A percentile compares a stretch with the other conserved stretches of the same genome.
Conservation (phyloP, 1,284 basidiomycete species). For the Apiotrichum sp. region DNA sequence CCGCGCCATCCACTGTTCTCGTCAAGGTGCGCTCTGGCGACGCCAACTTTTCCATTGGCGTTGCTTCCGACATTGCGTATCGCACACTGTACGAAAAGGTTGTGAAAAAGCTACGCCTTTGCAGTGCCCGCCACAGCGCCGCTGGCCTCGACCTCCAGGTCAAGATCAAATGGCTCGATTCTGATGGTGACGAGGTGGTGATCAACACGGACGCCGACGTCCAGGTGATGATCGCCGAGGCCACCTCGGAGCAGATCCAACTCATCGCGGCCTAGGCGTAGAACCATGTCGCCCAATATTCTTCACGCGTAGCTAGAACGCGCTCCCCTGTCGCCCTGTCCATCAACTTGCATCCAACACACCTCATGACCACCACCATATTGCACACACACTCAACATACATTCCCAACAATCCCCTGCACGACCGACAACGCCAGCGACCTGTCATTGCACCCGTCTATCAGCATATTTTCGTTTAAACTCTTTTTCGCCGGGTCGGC, state of each 20-base stretch:
- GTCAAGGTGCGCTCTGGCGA: conserved; percentile 55
- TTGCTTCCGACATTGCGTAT: conserved; percentile 69
- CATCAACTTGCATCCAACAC: background rate
- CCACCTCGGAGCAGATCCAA: conserved; percentile 17
- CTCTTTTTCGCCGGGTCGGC: background rate
- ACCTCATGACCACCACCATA: background rate
- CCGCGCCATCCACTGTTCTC: conserved; percentile 54
- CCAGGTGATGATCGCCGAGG: conserved; percentile 39
- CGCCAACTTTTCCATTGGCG: conserved; percentile 76
- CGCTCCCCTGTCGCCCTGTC: background rate
- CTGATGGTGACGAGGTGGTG: conserved; percentile 39
- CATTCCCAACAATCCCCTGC: background rate
- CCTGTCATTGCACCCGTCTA: background rate
- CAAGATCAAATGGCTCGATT: conserved; percentile 41
- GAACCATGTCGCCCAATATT: no score
- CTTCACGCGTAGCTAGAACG: no score
- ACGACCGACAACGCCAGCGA: background rate
- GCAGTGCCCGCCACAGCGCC: conserved; percentile 67
- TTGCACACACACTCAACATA: background rate
- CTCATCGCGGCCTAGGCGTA: conserved; percentile 11
- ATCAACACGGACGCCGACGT: conserved; percentile 40
- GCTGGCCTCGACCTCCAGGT: conserved; percentile 63
- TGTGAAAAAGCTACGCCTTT: conserved; percentile 82
- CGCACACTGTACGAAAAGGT: conserved; percentile 80
- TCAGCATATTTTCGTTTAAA: background rate